A percentile compares a stretch with the other conserved stretches of the same genome.
phyloP scores from a whole-genome alignment of 768 basidiomycete species.

The Rhodotorula paludigena region DNA sequence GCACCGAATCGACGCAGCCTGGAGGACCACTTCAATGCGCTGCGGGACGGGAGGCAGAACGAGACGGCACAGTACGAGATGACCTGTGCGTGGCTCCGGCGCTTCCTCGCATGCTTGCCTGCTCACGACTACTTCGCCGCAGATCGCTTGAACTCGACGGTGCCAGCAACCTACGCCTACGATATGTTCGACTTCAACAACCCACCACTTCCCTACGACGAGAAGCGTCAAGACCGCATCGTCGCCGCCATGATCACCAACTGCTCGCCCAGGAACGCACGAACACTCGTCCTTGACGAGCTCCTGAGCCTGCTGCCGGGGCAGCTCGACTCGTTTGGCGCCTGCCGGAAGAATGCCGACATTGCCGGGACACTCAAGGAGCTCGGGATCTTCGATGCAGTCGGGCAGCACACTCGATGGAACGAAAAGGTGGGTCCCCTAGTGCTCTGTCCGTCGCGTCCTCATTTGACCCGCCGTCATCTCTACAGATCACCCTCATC shows the following conservation, averaged over 20 bases:
- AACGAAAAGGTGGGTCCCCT: conserved; percentile 26
- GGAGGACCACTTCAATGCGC: conserved; percentile 11
- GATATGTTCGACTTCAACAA: conserved; percentile 24
- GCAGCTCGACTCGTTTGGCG: conserved; percentile 26
- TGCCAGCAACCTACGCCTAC: conserved; percentile 14
- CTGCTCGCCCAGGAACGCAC: conserved; percentile 26
- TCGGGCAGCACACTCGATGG: conserved; percentile 15
- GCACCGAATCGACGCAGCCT: conserved; percentile 22
- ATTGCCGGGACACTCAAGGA: background rate
- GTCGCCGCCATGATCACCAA: conserved; percentile 27
- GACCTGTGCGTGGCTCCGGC: conserved; percentile 11
- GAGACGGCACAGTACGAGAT: conserved; percentile 26
- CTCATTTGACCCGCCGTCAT: background rate
- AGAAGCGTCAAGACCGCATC: conserved; percentile 25
- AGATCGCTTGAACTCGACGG: conserved; percentile 25
- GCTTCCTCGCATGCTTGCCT: background rate
- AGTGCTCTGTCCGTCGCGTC: background rate
- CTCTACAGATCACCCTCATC: conserved; percentile 21
- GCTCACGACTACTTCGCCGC: background rate
- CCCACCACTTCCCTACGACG: background rate
- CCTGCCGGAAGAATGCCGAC: conserved; percentile 22
- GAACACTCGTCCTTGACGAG: conserved; percentile 28
- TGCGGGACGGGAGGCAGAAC: conserved; percentile 14
- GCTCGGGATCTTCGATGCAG: conserved; percentile 15
- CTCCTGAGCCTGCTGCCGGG: conserved; percentile 17